Evolutionary conservation across 1,139 yeast genomes (phyloP).

Genomic region (Geotrichum aggregatum): DNA sequence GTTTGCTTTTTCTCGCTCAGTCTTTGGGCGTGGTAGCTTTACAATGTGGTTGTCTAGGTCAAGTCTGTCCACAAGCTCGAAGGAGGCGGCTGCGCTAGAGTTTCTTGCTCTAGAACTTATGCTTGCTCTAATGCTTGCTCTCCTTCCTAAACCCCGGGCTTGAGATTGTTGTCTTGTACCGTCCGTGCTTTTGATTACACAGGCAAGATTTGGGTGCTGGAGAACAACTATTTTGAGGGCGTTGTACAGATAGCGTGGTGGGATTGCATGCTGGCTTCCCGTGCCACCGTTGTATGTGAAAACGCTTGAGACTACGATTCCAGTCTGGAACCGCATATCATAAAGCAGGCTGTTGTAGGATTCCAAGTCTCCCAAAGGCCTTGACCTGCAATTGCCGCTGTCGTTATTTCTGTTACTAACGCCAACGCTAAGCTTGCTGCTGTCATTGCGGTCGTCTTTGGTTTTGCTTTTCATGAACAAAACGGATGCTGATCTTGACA

Average conservation of each 20-base stretch:
- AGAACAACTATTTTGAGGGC: not conserved
- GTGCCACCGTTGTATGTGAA: not conserved
- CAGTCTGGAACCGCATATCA: not conserved
- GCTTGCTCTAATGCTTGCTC: not conserved
- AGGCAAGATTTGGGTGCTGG: not conserved
- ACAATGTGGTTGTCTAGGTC: constrained; percentile 1
- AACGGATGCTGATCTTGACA: too few relatives aligned
- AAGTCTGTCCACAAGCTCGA: not conserved
- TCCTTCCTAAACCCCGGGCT: not conserved
- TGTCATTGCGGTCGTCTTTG: too few relatives aligned
- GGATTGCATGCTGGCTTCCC: not conserved
- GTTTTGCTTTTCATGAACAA: too few relatives aligned
- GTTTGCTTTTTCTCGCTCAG: not conserved
- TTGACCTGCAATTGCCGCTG: too few relatives aligned
- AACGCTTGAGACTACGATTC: constrained; percentile 1
- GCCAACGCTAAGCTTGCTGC: too few relatives aligned
- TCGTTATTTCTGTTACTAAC: too few relatives aligned
- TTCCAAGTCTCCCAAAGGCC: constrained; percentile 6
- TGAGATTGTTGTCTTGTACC: not conserved
- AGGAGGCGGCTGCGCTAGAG: too few relatives aligned
- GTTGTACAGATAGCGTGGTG: not conserved
- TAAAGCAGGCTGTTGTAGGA: not conserved
- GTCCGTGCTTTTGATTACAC: not conserved
- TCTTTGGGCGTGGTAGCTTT: constrained; percentile 1
- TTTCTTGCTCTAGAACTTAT: too few relatives aligned